These are phyloP conservation scores for Amylostereum areolatum DNA, from an alignment of 1,284 basidiomycete species.

Conservation along the genomic window DNA sequence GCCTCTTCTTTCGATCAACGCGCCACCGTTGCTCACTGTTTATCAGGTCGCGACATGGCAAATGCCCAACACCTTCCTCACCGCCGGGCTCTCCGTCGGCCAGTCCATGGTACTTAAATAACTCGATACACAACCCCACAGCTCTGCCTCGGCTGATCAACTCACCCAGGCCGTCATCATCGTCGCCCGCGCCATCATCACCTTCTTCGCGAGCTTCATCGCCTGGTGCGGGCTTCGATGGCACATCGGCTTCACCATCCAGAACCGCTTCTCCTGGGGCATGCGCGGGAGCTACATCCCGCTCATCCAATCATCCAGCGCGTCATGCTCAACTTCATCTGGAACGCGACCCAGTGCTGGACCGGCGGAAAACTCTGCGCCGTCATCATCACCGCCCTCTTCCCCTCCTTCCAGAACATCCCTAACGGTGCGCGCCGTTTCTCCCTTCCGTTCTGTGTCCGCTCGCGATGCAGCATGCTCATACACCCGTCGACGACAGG, in stretches of 20 bases:
- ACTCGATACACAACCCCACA: not conserved
- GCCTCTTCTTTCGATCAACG: not conserved
- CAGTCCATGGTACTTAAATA: constrained; percentile 9
- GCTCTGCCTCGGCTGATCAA: not conserved
- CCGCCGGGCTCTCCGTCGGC: constrained; percentile 13
- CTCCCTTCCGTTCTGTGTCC: not conserved
- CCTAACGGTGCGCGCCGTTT: constrained; percentile 1
- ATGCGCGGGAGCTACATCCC: constrained; percentile 14
- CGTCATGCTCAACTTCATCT: constrained; percentile 13
- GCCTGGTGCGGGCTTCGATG: constrained; percentile 14
- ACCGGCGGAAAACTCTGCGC: constrained; percentile 12
- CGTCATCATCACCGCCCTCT: constrained; percentile 8
- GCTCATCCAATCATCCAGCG: constrained; percentile 14
- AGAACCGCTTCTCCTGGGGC: constrained; percentile 14
- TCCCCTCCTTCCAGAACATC: constrained; percentile 11
- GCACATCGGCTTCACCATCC: constrained; percentile 15
- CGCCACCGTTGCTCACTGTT: not conserved
- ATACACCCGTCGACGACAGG: not conserved
- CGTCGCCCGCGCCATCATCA: constrained; percentile 9
- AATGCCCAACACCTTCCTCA: constrained; percentile 12
- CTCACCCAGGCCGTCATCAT: constrained; percentile 8
- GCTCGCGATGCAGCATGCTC: not conserved
- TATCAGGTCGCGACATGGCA: constrained; percentile 12
- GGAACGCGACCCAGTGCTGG: constrained; percentile 13
- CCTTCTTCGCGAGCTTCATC: constrained; percentile 10